A percentile compares a stretch with the other conserved stretches of the same genome.
These are phyloP conservation scores for Suhomyces atakaporum DNA, from an alignment of 1,139 yeast genomes.

Conservation along the genomic window DNA sequence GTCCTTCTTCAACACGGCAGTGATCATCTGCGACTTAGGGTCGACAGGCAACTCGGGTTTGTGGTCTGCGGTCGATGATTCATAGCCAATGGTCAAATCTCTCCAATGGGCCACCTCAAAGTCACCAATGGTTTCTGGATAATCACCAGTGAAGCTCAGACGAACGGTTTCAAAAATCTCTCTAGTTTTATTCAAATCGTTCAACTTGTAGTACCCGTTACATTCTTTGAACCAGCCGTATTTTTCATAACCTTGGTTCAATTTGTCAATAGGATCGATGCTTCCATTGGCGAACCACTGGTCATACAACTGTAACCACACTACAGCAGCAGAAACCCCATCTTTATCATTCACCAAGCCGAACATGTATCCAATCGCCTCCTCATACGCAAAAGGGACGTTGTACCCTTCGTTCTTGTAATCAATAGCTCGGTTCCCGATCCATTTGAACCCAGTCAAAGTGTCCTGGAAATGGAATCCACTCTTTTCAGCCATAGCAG, in stretches of 20 bases:
- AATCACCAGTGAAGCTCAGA: conserved; percentile 35
- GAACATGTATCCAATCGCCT: conserved; percentile 96
- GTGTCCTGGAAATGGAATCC: conserved; percentile 77
- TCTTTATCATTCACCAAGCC: conserved; percentile 88
- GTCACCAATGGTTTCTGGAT: conserved; percentile 51
- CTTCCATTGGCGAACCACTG: conserved; percentile 43
- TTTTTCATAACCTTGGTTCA: conserved; percentile 58
- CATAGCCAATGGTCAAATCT: conserved; percentile 82
- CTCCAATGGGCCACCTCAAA: conserved; percentile 68
- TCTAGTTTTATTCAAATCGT: conserved; percentile 53
- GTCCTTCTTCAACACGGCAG: conserved; percentile 46
- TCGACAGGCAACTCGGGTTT: conserved; percentile 72
- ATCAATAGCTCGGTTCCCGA: conserved; percentile 84
- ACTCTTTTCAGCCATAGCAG: conserved; percentile 63
- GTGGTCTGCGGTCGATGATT: conserved; percentile 61
- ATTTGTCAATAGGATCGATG: conserved; percentile 44
- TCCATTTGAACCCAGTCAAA: conserved; percentile 96
- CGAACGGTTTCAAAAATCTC: conserved; percentile 54
- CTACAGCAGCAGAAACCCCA: conserved; percentile 78
- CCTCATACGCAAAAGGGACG: conserved; percentile 93
- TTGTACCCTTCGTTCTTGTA: conserved; percentile 60
- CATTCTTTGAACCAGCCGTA: conserved; percentile 83
- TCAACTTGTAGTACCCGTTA: conserved; percentile 81
- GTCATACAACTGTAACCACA: conserved; percentile 74
- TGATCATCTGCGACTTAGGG: conserved; percentile 80